Evolutionary conservation across 148 eudicot genomes (phyloP).

Genomic region (Vaccinium myrtillus): DNA sequence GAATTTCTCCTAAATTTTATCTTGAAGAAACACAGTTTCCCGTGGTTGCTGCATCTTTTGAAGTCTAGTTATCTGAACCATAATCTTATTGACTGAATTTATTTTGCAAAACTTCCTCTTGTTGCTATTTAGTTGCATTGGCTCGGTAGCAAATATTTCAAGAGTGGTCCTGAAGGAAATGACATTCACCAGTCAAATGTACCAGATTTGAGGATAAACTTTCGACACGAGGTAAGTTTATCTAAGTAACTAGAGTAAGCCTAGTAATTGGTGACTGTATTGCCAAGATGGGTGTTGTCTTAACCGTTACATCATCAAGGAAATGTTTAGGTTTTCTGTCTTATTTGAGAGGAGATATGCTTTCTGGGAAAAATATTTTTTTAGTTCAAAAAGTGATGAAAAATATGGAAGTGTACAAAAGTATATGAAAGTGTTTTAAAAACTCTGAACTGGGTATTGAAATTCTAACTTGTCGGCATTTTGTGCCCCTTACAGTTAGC

Average conservation of each 20-base stretch:
- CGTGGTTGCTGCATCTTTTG: not conserved
- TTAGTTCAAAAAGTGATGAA: not conserved
- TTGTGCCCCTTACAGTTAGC: not conserved
- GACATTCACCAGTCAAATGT: conserved; percentile 73
- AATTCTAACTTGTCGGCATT: not conserved
- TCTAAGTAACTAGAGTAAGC: not conserved
- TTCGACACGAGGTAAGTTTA: conserved; percentile 57
- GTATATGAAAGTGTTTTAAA: not conserved
- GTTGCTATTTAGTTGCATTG: conserved; percentile 50
- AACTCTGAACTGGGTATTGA: not conserved
- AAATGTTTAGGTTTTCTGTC: not conserved
- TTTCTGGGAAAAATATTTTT: not conserved
- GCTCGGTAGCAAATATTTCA: conserved; percentile 68
- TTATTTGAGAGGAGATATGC: not conserved
- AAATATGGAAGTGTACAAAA: not conserved
- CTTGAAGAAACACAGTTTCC: not conserved
- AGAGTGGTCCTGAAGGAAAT: conserved; percentile 66
- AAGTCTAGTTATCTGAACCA: not conserved
- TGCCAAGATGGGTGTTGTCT: not conserved
- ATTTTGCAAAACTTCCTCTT: conserved; percentile 5
- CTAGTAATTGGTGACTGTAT: not conserved
- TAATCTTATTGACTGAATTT: not conserved
- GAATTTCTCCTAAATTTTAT: not conserved
- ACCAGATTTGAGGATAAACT: conserved; percentile 62
- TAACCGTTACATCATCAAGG: not conserved